Evolutionary conservation across 176 grass and related monocot species (phyloP).

Genomic region (Metroxylon sagu): DNA sequence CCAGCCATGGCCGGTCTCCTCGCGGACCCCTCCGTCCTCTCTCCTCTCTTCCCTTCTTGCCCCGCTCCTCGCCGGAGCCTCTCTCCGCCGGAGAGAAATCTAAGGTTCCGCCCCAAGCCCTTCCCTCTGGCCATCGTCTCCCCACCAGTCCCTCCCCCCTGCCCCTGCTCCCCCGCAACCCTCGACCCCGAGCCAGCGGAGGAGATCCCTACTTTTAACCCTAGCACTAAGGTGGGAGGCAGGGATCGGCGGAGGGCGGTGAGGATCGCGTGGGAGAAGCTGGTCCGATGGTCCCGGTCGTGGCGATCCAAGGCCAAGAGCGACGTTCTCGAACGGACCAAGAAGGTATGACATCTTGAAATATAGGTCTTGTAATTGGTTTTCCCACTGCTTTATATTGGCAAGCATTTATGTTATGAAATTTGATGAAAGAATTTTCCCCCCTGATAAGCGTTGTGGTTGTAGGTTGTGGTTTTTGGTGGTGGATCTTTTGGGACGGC

Average conservation of each 20-base stretch:
- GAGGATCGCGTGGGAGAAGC: constrained; percentile 86
- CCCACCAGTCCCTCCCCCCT: constrained; percentile 3
- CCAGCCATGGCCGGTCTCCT: constrained; percentile 4
- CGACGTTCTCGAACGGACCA: constrained; percentile 70
- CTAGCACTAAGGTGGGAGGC: neutral
- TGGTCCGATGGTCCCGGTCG: constrained; percentile 77
- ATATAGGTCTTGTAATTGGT: neutral
- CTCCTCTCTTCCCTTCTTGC: constrained; percentile 5
- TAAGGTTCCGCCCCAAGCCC: constrained; percentile 20
- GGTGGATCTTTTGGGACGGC: constrained; percentile 83
- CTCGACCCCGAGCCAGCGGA: constrained; percentile 1
- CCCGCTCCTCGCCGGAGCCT: neutral
- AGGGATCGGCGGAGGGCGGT: constrained; percentile 47
- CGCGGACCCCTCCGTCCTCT: neutral
- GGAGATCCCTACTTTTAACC: neutral
- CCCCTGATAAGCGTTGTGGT: neutral
- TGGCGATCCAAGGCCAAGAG: constrained; percentile 56
- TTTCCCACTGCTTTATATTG: no score
- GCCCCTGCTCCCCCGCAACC: constrained; percentile 13
- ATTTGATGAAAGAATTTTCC: no score
- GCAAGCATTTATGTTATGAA: no score
- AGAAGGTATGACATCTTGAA: constrained; percentile 33
- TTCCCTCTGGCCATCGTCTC: neutral
- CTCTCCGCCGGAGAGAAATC: neutral
- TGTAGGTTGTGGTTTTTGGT: constrained; percentile 68